Percentiles rank a stretch among this genome's conserved stretches.
Conservation (phyloP, 306 rosid species). For the Rosa rugosa region DNA sequence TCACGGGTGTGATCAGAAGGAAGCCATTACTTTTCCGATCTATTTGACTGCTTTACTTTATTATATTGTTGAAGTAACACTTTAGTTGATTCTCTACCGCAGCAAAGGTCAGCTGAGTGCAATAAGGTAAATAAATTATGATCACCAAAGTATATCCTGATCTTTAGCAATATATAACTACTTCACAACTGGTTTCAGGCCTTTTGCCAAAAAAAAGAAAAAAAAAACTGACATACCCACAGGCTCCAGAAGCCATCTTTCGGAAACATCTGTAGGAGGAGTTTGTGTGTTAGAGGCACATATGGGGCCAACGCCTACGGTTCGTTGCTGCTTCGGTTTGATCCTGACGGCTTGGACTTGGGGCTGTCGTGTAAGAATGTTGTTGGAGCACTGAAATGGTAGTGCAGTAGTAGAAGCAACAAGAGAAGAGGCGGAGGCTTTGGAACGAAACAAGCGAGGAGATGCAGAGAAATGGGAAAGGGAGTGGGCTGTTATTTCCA, state of each 20-base stretch:
- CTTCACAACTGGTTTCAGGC: no score
- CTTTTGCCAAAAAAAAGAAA: neutral
- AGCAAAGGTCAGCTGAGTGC: neutral
- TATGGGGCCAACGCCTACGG: slow-evolving; percentile 27
- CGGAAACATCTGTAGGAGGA: slow-evolving; percentile 32
- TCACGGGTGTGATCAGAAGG: no score
- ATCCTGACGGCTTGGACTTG: slow-evolving; percentile 16
- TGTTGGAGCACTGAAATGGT: slow-evolving; percentile 31
- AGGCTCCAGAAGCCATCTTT: slow-evolving; percentile 87
- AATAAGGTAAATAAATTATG: no score
- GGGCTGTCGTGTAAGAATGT: slow-evolving; percentile 33
- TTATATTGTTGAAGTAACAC: no score
- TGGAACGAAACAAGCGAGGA: slow-evolving; percentile 17
- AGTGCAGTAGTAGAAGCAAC: slow-evolving; percentile 30
- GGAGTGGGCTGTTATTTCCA: slow-evolving; percentile 53
- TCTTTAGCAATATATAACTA: no score
- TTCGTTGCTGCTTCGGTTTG: slow-evolving; percentile 21
- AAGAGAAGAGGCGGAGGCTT: slow-evolving; percentile 26
- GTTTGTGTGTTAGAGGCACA: slow-evolving; percentile 35
- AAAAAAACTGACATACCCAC: slow-evolving; percentile 47
- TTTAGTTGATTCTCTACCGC: neutral
- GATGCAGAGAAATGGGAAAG: slow-evolving; percentile 32
- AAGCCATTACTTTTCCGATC: neutral
- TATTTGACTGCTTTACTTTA: no score
- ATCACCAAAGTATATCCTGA: no score